These are phyloP conservation scores for Lepiota venenata DNA, from an alignment of 768 basidiomycete genomes.

Conservation along the genomic window DNA sequence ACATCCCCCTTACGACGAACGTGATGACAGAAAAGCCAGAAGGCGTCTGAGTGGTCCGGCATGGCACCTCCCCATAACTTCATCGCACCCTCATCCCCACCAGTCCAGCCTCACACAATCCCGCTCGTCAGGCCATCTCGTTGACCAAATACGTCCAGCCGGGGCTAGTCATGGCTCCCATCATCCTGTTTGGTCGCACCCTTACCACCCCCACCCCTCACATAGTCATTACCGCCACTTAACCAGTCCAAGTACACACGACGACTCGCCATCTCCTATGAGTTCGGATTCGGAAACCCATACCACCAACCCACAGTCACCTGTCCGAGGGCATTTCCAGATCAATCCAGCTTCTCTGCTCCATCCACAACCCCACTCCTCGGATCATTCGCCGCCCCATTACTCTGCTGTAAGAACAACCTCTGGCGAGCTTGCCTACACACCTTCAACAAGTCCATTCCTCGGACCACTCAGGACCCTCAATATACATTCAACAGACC, in stretches of 20 bases:
- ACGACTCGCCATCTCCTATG: slow-evolving; percentile 67
- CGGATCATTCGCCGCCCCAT: slow-evolving; percentile 28
- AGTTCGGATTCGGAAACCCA: slow-evolving; percentile 63
- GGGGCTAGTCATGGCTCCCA: slow-evolving; percentile 22
- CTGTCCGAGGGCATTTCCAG: slow-evolving; percentile 31
- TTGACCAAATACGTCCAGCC: slow-evolving; percentile 28
- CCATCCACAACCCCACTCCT: slow-evolving; percentile 17
- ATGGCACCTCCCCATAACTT: slow-evolving; percentile 45
- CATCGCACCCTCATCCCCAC: slow-evolving; percentile 21
- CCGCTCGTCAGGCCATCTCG: slow-evolving; percentile 40
- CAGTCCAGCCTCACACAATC: slow-evolving; percentile 31
- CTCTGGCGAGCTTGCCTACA: slow-evolving; percentile 38
- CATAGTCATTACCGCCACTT: slow-evolving; percentile 29
- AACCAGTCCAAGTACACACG: slow-evolving; percentile 30
- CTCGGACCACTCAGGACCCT: slow-evolving; percentile 73
- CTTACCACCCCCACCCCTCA: slow-evolving; percentile 44
- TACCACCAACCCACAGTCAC: slow-evolving; percentile 25
- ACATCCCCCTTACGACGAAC: slow-evolving; percentile 13
- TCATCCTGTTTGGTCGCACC: slow-evolving; percentile 28
- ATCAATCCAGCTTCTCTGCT: slow-evolving; percentile 18
- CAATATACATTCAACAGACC: slow-evolving; percentile 67
- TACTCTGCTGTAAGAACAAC: slow-evolving; percentile 26
- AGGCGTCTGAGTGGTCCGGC: slow-evolving; percentile 55
- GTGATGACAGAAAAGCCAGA: slow-evolving; percentile 15
- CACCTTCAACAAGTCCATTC: slow-evolving; percentile 79